Evolutionary conservation across 495 filamentous ascomycete genomes (phyloP).

Genomic region (Penicillium alfredii): DNA sequence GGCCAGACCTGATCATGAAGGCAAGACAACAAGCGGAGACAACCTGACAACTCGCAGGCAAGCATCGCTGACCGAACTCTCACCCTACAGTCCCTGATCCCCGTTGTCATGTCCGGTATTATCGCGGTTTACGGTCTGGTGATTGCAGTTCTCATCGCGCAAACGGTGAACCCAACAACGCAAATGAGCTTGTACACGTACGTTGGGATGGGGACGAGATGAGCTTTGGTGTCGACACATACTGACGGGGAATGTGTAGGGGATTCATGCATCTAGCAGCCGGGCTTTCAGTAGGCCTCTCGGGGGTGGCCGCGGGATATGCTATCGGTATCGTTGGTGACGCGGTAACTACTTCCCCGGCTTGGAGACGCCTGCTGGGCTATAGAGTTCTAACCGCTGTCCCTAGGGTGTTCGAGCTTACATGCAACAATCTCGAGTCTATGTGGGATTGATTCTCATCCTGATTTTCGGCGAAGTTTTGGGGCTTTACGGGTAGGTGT

Average conservation of each 20-base stretch:
- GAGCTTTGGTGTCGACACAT: not conserved
- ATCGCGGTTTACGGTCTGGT: slow-evolving; percentile 97
- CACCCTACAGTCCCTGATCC: slow-evolving; percentile 68
- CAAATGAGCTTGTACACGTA: slow-evolving; percentile 80
- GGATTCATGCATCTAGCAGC: slow-evolving; percentile 91
- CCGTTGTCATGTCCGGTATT: slow-evolving; percentile 99
- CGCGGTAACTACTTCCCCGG: slow-evolving; percentile 41
- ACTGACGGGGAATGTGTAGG: slow-evolving; percentile 34
- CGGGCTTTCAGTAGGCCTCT: slow-evolving; percentile 85
- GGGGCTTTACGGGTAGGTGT: slow-evolving; percentile 86
- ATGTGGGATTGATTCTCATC: slow-evolving; percentile 97
- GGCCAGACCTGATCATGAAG: slow-evolving; percentile 98
- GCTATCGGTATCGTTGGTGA: slow-evolving; percentile 95
- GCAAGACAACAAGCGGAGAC: slow-evolving; percentile 32
- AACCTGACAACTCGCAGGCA: too few species aligned
- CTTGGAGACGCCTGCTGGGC: not conserved
- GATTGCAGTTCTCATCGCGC: slow-evolving; percentile 88
- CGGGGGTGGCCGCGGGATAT: slow-evolving; percentile 94
- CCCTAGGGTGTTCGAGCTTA: slow-evolving; percentile 77
- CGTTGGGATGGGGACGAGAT: slow-evolving; percentile 15
- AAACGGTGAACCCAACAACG: slow-evolving; percentile 66
- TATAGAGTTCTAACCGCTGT: slow-evolving; percentile 20
- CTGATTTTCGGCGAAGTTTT: slow-evolving; percentile 98
- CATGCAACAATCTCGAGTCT: slow-evolving; percentile 92
- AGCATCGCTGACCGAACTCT: slow-evolving; percentile 12